Percentiles rank a stretch among this genome's conserved stretches.
Conservation (phyloP, 2,329 filamentous ascomycete genomes). For the Colletotrichum sp. region DNA sequence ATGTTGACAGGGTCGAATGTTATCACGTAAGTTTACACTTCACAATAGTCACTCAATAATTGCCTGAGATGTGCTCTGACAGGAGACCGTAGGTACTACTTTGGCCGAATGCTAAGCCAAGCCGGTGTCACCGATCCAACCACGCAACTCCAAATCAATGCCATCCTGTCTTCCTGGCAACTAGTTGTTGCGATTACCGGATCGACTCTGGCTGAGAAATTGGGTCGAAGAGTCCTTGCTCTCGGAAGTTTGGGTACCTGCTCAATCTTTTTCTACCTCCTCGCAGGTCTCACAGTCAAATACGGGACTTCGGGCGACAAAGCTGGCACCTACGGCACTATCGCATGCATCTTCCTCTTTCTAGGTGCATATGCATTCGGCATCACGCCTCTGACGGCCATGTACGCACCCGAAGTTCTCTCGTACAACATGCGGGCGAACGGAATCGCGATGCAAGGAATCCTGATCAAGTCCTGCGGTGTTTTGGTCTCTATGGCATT, state of each 20-base stretch:
- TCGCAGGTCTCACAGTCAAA: neutral
- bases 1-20: slow-evolving; percentile 20
- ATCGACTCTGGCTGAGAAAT: neutral
- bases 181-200: slow-evolving; percentile 19
- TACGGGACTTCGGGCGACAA: neutral
- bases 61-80: neutral
- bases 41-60: rapidly evolving
- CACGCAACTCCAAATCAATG: slow-evolving; percentile 25
- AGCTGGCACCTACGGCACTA: slow-evolving; percentile 21
- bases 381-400: slow-evolving; percentile 11
- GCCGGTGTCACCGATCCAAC: slow-evolving; percentile 1
- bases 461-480: slow-evolving; percentile 7
- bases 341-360: slow-evolving; percentile 16
- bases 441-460: slow-evolving; percentile 20
- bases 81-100: neutral
- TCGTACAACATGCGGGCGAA: slow-evolving; percentile 17
- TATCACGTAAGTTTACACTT: neutral
- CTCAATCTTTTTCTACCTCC: neutral
- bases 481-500: slow-evolving; percentile 14
- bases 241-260: neutral
- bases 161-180: slow-evolving; percentile 23
- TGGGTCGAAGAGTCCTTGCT: neutral
- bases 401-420: slow-evolving; percentile 21
- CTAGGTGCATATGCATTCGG: slow-evolving; percentile 11
- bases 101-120: slow-evolving; percentile 1